Conservation (phyloP, 768 basidiomycete species). For the Mycena haematopus region DNA sequence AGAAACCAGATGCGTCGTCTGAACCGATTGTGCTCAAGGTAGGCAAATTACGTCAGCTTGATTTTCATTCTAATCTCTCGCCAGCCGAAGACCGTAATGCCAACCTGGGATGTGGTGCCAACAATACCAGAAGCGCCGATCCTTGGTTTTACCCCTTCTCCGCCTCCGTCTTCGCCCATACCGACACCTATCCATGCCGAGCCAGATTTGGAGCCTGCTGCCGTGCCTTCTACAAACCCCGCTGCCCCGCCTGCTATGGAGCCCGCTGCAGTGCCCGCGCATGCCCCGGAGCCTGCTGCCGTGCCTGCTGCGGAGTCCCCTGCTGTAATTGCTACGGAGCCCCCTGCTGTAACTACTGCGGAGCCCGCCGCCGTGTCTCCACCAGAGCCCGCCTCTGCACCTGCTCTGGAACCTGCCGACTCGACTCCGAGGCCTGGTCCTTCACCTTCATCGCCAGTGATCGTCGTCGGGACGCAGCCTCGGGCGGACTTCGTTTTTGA, state of each 20-base stretch:
- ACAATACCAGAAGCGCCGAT: background rate
- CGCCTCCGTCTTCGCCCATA: constrained; percentile 5
- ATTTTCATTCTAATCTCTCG: background rate
- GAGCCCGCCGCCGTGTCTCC: background rate
- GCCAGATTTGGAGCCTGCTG: background rate
- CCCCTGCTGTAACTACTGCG: background rate
- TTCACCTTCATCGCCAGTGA: constrained; percentile 5
- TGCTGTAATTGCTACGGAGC: background rate
- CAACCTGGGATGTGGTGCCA: constrained; percentile 23
- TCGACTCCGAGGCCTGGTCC: background rate
- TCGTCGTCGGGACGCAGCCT: background rate
- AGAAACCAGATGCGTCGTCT: background rate
- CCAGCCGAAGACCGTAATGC: constrained; percentile 8
- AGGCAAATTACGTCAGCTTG: background rate
- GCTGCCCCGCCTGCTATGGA: too few relatives aligned
- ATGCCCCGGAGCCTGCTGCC: too few relatives aligned
- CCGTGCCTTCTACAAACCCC: too few relatives aligned
- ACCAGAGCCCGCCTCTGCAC: background rate
- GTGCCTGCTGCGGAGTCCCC: too few relatives aligned
- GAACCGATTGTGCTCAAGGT: background rate
- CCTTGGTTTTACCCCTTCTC: background rate
- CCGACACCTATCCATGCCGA: background rate
- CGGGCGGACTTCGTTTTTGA: constrained; percentile 27
- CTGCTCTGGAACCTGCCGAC: background rate
- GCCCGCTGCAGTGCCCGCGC: background rate